Evolutionary conservation across 768 basidiomycete species (phyloP).

Genomic region (Lactifluus rugatus): DNA sequence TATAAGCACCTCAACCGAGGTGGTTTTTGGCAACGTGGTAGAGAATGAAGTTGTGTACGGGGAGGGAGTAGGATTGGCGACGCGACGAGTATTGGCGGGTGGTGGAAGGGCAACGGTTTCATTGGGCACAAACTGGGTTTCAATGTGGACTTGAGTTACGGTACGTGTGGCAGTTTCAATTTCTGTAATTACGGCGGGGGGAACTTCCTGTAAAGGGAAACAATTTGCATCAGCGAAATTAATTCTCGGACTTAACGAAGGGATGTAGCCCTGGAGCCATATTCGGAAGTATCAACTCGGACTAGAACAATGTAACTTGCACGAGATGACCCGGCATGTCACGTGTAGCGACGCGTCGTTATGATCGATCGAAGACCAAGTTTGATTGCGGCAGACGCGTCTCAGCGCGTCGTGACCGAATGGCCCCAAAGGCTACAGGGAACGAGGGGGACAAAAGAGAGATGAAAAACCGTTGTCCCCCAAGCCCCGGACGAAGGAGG

Average conservation of each 20-base stretch:
- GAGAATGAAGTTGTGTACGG: constrained; percentile 46
- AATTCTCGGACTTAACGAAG: constrained; percentile 12
- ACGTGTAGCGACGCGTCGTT: constrained; percentile 20
- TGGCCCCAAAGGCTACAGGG: constrained; percentile 26
- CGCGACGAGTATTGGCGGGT: constrained; percentile 70
- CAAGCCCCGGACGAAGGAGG: constrained; percentile 88
- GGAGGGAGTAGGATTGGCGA: constrained; percentile 63
- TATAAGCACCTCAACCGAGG: constrained; percentile 51
- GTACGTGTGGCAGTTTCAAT: constrained; percentile 45
- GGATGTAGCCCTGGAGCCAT: constrained; percentile 21
- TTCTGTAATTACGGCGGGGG: constrained; percentile 38
- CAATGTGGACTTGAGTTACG: constrained; percentile 34
- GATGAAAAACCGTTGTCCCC: constrained; percentile 68
- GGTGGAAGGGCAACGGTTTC: constrained; percentile 57
- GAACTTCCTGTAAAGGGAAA: constrained; percentile 32
- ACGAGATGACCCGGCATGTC: constrained; percentile 12
- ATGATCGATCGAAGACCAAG: constrained; percentile 19
- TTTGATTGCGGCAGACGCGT: constrained; percentile 24
- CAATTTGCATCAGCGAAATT: constrained; percentile 18
- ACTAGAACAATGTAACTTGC: constrained; percentile 29
- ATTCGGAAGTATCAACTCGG: not conserved
- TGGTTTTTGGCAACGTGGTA: constrained; percentile 59
- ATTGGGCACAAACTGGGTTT: constrained; percentile 26
- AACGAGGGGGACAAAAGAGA: constrained; percentile 66
- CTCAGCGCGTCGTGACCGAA: constrained; percentile 12